phyloP scores from a whole-genome alignment of 495 filamentous ascomycete species.

The Glutinoglossum americanum region DNA sequence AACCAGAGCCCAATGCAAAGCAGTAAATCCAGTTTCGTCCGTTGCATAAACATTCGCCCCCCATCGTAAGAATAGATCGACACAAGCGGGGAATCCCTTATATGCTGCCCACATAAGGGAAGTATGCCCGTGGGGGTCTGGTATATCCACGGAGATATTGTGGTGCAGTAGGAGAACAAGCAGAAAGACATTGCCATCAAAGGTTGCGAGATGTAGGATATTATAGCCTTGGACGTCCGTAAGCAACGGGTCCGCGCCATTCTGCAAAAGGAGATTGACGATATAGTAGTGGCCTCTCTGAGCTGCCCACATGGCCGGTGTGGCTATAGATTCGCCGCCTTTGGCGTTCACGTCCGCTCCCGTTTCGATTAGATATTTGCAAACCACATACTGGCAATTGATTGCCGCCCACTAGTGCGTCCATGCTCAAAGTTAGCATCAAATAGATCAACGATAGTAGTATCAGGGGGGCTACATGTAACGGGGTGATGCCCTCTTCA shows the following conservation, averaged over 20 bases:
- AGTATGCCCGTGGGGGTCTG: constrained; percentile 76
- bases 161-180: constrained; percentile 77
- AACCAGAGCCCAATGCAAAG: constrained; percentile 90
- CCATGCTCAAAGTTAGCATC: constrained; percentile 12
- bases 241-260: constrained; percentile 75
- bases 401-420: constrained; percentile 87
- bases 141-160: constrained; percentile 76
- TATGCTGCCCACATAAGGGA: constrained; percentile 97
- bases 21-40: constrained; percentile 80
- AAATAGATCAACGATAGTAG: not conserved
- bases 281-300: constrained; percentile 83
- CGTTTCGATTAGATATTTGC: constrained; percentile 75
- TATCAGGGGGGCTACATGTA: constrained; percentile 47
- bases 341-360: constrained; percentile 87
- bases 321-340: constrained; percentile 82
- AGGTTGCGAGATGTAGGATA: constrained; percentile 85
- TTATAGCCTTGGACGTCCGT: constrained; percentile 91
- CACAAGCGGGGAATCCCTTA: constrained; percentile 77
- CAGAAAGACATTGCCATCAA: constrained; percentile 89
- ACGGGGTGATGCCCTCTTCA: constrained; percentile 77
- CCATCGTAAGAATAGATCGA: constrained; percentile 87
- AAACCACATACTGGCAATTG: constrained; percentile 91
- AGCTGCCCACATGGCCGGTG: constrained; percentile 89
- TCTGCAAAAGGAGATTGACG: constrained; percentile 57
- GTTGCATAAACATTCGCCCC: constrained; percentile 78